phyloP scores from a whole-genome alignment of 805 yeast genomes.

The Candida nemodendra region DNA sequence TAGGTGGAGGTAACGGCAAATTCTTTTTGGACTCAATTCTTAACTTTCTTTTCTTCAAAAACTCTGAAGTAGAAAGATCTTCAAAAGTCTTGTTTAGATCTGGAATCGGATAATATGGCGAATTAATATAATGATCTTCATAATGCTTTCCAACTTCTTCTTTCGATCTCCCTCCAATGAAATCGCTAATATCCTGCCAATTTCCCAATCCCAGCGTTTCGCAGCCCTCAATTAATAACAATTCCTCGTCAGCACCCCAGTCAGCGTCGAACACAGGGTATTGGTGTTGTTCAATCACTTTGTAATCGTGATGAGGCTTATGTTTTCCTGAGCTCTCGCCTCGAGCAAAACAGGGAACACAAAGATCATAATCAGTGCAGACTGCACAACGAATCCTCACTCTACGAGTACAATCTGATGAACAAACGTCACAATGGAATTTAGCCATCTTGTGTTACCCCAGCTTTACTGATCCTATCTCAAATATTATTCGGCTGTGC shows the following conservation, averaged over 20 bases:
- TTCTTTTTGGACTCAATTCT: constrained; percentile 73
- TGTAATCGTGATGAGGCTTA: constrained; percentile 91
- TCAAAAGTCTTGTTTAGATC: constrained; percentile 71
- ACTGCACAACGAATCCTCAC: constrained; percentile 90
- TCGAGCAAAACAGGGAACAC: constrained; percentile 93
- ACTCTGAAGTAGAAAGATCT: constrained; percentile 62
- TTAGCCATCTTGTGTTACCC: constrained; percentile 36
- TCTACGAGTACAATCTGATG: constrained; percentile 92
- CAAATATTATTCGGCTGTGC: background rate
- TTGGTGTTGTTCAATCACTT: constrained; percentile 89
- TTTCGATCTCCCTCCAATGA: constrained; percentile 86
- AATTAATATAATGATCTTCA: constrained; percentile 63
- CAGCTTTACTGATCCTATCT: too few species aligned
- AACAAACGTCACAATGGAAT: constrained; percentile 93
- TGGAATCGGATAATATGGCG: constrained; percentile 82
- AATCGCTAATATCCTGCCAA: constrained; percentile 98
- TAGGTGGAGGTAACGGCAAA: constrained; percentile 78
- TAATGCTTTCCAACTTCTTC: constrained; percentile 92
- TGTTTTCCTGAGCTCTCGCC: constrained; percentile 82
- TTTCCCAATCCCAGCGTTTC: constrained; percentile 91
- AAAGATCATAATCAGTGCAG: constrained; percentile 91
- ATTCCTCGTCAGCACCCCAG: constrained; percentile 99
- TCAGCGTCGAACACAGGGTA: constrained; percentile 86
- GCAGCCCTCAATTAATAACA: constrained; percentile 83
- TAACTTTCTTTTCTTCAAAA: constrained; percentile 62